Conservation (phyloP, 352 stramenopile species). For the Blastocystis hominis region DNA sequence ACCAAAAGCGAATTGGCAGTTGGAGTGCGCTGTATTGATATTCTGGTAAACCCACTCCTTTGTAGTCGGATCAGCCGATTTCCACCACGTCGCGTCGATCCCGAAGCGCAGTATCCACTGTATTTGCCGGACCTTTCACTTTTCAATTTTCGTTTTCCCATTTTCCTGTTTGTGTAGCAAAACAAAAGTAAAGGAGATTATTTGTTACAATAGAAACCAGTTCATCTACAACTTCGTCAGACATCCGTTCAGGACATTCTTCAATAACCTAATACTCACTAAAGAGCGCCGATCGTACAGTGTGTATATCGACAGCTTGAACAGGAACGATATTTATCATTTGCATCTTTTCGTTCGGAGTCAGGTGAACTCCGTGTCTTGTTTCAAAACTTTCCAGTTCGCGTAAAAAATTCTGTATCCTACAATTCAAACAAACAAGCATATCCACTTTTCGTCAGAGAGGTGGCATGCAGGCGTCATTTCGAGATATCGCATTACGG, state of each 20-base stretch:
- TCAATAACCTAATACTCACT: slow-evolving; percentile 4
- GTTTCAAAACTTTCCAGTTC: not conserved
- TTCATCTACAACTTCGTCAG: slow-evolving; percentile 9
- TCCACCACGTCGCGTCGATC: not conserved
- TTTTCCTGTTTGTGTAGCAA: not conserved
- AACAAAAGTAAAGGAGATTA: slow-evolving; percentile 6
- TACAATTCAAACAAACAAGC: not conserved
- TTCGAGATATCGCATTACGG: not conserved
- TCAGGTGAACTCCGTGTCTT: not conserved
- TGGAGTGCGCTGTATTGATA: not conserved
- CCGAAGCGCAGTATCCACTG: not conserved
- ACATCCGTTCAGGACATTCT: slow-evolving; percentile 17
- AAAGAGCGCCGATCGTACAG: not conserved
- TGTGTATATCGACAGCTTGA: slow-evolving; percentile 5
- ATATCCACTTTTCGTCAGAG: not conserved
- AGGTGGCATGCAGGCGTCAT: slow-evolving; percentile 7
- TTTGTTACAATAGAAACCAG: not conserved
- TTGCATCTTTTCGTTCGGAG: slow-evolving; percentile 23
- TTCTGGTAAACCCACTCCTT: not conserved
- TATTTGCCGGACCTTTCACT: not conserved
- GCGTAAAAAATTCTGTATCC: not conserved
- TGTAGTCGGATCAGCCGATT: not conserved
- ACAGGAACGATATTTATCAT: slow-evolving; percentile 41
- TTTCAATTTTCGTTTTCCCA: not conserved
- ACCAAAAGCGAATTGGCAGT: too few relatives aligned